Evolutionary conservation across 1,139 yeast genomes (phyloP).

Genomic region (Taiozyma onychis): DNA sequence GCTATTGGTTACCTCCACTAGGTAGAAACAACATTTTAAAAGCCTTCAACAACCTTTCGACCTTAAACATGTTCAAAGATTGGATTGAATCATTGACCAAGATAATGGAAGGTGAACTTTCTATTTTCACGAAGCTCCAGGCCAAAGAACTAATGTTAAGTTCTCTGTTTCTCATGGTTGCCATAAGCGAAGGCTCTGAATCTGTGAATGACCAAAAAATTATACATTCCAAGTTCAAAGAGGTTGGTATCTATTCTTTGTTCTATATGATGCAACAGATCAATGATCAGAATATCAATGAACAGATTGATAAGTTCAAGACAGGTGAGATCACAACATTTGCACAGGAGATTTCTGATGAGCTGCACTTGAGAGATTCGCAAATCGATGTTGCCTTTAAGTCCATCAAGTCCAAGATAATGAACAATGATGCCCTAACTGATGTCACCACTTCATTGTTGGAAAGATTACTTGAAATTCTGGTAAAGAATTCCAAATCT

Average conservation of each 20-base stretch:
- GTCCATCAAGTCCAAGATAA: slow-evolving; percentile 9
- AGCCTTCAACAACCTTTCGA: slow-evolving; percentile 55
- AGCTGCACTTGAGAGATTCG: slow-evolving; percentile 14
- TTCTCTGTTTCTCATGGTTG: slow-evolving; percentile 61
- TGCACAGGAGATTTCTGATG: slow-evolving; percentile 15
- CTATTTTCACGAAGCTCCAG: slow-evolving; percentile 60
- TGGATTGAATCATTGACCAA: slow-evolving; percentile 63
- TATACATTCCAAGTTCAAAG: slow-evolving; percentile 54
- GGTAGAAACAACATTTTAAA: slow-evolving; percentile 54
- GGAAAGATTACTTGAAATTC: slow-evolving; percentile 10
- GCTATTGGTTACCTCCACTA: slow-evolving; percentile 36
- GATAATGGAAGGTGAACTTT: slow-evolving; percentile 65
- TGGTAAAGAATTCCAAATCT: slow-evolving; percentile 23
- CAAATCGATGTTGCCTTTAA: slow-evolving; percentile 10
- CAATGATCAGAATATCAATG: slow-evolving; percentile 49
- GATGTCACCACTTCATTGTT: slow-evolving; percentile 12
- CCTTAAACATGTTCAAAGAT: slow-evolving; percentile 44
- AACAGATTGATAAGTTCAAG: slow-evolving; percentile 52
- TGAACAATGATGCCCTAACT: slow-evolving; percentile 49
- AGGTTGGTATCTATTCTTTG: slow-evolving; percentile 59
- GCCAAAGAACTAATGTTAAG: slow-evolving; percentile 65
- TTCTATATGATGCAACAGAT: slow-evolving; percentile 46
- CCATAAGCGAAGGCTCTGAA: slow-evolving; percentile 54
- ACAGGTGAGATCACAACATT: slow-evolving; percentile 19
- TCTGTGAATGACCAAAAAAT: slow-evolving; percentile 41